Conservation (phyloP, 2,329 filamentous ascomycete genomes). For the Alternaria sp. region DNA sequence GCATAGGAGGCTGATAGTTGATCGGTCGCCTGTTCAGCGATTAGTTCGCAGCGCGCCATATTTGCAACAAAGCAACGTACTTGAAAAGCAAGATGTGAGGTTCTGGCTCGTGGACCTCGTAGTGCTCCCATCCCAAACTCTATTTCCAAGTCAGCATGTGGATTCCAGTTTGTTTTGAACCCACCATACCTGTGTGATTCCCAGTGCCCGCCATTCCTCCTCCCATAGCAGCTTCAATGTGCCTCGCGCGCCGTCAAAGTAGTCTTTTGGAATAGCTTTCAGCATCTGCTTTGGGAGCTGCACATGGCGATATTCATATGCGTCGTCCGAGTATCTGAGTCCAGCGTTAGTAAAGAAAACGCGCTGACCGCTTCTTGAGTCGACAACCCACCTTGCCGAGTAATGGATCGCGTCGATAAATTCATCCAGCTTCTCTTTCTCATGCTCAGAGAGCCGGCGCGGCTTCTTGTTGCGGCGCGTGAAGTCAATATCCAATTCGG, state of each 20-base stretch:
- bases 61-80: conserved; percentile 63
- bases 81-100: conserved; percentile 99
- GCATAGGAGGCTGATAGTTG: conserved; percentile 77
- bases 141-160: conserved; percentile 53
- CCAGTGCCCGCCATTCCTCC: conserved; percentile 95
- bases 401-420: conserved; percentile 96
- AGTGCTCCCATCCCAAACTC: conserved; percentile 99
- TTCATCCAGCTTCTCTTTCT: conserved; percentile 86
- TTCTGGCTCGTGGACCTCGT: conserved; percentile 98
- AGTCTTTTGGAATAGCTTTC: conserved; percentile 93
- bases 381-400: conserved; percentile 76
- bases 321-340: conserved; percentile 84
- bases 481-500: conserved; percentile 73
- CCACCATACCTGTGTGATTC: conserved; percentile 87
- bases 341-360: conserved; percentile 31
- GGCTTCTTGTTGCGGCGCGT: conserved; percentile 87
- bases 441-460: conserved; percentile 78
- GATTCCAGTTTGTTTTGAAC: neutral
- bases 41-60: conserved; percentile 19
- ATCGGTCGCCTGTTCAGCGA: conserved; percentile 71
- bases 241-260: conserved; percentile 87
- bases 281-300: conserved; percentile 98
- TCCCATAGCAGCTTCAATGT: conserved; percentile 97
- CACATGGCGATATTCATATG: conserved; percentile 97
- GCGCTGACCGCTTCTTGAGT: conserved; percentile 20